Evolutionary conservation across 345 rosid species (phyloP).

Genomic region (Aurinia saxatilis): DNA sequence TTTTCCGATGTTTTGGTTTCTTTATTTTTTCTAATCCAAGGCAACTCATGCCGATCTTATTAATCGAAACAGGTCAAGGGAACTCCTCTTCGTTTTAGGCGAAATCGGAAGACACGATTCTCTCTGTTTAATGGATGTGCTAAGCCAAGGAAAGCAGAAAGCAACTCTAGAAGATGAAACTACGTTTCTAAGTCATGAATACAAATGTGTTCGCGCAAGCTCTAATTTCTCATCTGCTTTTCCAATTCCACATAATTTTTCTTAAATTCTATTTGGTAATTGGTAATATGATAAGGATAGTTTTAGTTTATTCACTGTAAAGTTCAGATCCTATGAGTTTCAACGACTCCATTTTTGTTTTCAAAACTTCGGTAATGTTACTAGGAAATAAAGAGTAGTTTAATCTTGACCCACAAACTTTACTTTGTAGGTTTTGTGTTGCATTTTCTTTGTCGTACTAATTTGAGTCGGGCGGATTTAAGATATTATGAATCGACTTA

Average conservation of each 20-base stretch:
- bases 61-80: conserved; percentile 44
- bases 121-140: conserved; percentile 61
- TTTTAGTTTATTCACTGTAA: conserved; percentile 19
- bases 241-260: conserved; percentile 9
- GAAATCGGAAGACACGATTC: conserved; percentile 39
- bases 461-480: no score
- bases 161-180: conserved; percentile 42
- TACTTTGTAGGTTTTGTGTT: neutral
- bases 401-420: neutral
- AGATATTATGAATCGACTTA: no score
- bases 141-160: conserved; percentile 54
- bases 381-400: conserved; percentile 8
- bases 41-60: neutral
- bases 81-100: conserved; percentile 35
- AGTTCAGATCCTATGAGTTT: conserved; percentile 12
- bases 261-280: neutral
- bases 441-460: no score
- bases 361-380: neutral
- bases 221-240: conserved; percentile 3
- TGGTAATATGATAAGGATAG: neutral
- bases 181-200: neutral
- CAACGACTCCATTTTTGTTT: conserved; percentile 1
- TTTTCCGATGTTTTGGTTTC: neutral
- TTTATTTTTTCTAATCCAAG: neutral
- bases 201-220: conserved; percentile 2